phyloP scores from a whole-genome alignment of 2,329 filamentous ascomycete genomes.

The Alternaria panax region DNA sequence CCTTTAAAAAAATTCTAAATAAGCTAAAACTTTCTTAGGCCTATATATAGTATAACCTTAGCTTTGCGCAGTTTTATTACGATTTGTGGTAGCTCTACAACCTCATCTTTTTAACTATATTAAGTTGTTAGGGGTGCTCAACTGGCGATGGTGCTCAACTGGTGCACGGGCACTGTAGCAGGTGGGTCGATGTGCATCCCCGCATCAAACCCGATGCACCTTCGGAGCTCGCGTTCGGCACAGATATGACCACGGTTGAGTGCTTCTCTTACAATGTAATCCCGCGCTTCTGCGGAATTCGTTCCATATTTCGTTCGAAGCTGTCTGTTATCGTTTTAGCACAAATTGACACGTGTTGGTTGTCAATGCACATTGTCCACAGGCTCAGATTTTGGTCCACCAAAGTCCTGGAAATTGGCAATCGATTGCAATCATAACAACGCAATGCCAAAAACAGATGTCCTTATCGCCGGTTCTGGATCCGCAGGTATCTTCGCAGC shows the following conservation, averaged over 20 bases:
- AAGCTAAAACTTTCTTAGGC: too few species aligned
- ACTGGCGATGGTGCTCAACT: too few species aligned
- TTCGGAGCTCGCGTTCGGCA: constrained; percentile 20
- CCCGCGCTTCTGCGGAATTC: neutral
- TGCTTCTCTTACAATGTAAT: neutral
- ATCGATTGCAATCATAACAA: neutral
- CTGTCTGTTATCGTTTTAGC: neutral
- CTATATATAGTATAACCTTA: too few species aligned
- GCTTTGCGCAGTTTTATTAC: too few species aligned
- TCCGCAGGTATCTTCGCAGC: constrained; percentile 69
- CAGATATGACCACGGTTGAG: neutral
- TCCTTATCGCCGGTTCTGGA: constrained; percentile 68
- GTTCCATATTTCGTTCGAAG: too few species aligned
- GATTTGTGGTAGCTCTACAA: too few species aligned
- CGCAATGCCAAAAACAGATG: constrained; percentile 52
- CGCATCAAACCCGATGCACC: constrained; percentile 17
- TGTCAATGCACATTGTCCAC: neutral
- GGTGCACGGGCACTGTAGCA: neutral
- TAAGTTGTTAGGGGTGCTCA: too few species aligned
- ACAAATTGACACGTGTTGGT: too few species aligned
- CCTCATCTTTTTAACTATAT: too few species aligned
- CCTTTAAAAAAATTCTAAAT: too few species aligned
- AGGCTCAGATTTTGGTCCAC: too few species aligned
- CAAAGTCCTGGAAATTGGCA: neutral
- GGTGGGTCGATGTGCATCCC: constrained; percentile 13